Base-by-base conservation (phyloP, 208 protist genomes). In the Leptomonas pyrrhocoris region DNA sequence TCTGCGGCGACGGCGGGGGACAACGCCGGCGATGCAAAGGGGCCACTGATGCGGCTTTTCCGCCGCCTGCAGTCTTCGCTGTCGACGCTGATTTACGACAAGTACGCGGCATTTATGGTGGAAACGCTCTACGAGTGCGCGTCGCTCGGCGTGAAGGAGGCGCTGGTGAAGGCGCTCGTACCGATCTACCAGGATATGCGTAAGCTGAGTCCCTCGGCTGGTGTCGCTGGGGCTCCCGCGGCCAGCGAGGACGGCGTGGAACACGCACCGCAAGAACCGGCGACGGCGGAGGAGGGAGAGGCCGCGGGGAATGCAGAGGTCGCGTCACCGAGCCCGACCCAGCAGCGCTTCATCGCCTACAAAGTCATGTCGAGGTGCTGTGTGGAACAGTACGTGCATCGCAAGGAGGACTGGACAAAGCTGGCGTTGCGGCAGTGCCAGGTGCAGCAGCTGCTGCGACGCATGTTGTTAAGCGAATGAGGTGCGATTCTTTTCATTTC, bases 291-390 rank as follows among this genome's bases (percentile, higher is more conserved):
- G 0, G 19, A 21, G 6, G 36, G 9, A 38, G 27, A 62, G 46
- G n/a, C 19, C 40, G 28, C 25, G 28, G 25, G 25, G 21, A 23
- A 21, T 21, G 38, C 74, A 9, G 51, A 18, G 15, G 16, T 60
- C 30, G 36, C 61, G 34, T 28, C 51, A 28, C 30, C 72, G 30
- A 81, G 57, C 46, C 43, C 71, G 19, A 40, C 61, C 19, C 72
- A 78, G 59, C 57, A 80, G 49, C 81, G 81, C 28, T 89, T 88
- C 63, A 85, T 94, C 31, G 70, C 83, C 3, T 80, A 79, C 21
- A 95, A 97, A 74, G 86, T 97, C n/a, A 81, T 95, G 65, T 73
- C 69, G n/a, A 89, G 88, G 74, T 95, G 88, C 68, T 93, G 81
- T 58, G 92, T 97, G 28, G 89, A 97, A 81, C 83, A 95, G 68